Evolutionary conservation across 208 protist genomes (phyloP), one percentile per base, ranked within the genome.

Genomic region (Naegleria lovaniensis): DNA sequence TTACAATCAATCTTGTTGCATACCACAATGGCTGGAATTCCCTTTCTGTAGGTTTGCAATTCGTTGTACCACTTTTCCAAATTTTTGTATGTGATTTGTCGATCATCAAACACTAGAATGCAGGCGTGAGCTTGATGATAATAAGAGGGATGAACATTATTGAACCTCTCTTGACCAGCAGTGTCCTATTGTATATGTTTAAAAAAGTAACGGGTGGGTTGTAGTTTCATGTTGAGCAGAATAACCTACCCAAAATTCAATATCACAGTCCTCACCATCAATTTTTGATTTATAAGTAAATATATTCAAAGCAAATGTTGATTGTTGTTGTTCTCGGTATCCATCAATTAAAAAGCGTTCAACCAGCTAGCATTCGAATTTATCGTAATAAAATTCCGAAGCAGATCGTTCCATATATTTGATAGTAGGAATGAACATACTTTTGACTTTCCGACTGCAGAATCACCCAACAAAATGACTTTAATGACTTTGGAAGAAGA

Each of bases 31-130:
- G 94, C 96, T 36, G 97, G 97, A 52, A 99, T 98, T 91, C 97
- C 95, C 91, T 97, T 94, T 40, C 97, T 92, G 91, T 96, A 97
- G 87, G 96, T 94, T 83, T 95, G 96, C 87, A 98, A 92, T 92
- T 98, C 97, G 7, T 94, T 93, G 88, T 98, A 94, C 97, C 97
- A 98, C 92, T 97, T 97, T 43, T 97, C 95, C 79, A 98, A 83
- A 92, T 98, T 97, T 92, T 98, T 98, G 94, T 98, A 98, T 38
- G 97, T 98, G n/a, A 95, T 93, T 94, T 97, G 97, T n/a, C 97
- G 95, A 59, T 97, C 93, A 92, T 98, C 97, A 92, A 98, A 98
- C 9, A 98, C 97, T 15, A 98, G 92, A 91, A 98, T 97, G 90
- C 97, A 98, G 13, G 95, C 94, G 91, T 98, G 96, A 15, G 97